Evolutionary conservation across 129 eudicot genomes (phyloP), one percentile per base, ranked within the genome.

Genomic region (Sambucus nigra): DNA sequence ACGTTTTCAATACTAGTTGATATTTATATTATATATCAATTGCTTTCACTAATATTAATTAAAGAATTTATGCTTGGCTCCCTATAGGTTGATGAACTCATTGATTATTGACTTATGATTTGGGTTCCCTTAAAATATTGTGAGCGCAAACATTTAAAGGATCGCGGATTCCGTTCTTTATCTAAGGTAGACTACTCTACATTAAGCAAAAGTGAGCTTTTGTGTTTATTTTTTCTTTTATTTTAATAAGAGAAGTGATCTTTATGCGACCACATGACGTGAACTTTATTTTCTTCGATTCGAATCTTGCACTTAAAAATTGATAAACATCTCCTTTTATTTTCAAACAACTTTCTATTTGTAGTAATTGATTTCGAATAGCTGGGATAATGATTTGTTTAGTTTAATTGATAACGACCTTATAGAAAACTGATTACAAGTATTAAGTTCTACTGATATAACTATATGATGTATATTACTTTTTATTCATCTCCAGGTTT

Each of bases 141-240:
- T 91, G 59, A 85, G 94, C 47, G 98, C 81, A 50, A 91, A 91
- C 59, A 75, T 79, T 40, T 84, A 95, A 74, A 95, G 61, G 98
- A 91, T 61, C 91, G 98, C 59, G 98, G 98, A 63, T 85, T 91
- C 78, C 80, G 98, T 76, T 95, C 98, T 74, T 69, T 85, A 62
- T 76, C 98, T 21, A 94, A 91, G 98, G 98, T 95, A 91, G 85
- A 95, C 95, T 73, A 79, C 84, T 81, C 86, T 84, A 72, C 88
- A 78, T 80, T 84, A 81, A 59, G 70, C 77, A 80, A 74, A 81
- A 75, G 93, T 89, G 83, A 89, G 87, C 78, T 89, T 67, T 74
- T 66, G 51, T 74, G 67, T 76, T 75, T 51, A 57, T 72, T 65
- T 57, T 33, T 57, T 61, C 56, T 61, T 67, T 24, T 51, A 51